These are phyloP conservation scores for Fusarium sp. DNA, from an alignment of 2,329 filamentous ascomycete species.

Conservation along the genomic window DNA sequence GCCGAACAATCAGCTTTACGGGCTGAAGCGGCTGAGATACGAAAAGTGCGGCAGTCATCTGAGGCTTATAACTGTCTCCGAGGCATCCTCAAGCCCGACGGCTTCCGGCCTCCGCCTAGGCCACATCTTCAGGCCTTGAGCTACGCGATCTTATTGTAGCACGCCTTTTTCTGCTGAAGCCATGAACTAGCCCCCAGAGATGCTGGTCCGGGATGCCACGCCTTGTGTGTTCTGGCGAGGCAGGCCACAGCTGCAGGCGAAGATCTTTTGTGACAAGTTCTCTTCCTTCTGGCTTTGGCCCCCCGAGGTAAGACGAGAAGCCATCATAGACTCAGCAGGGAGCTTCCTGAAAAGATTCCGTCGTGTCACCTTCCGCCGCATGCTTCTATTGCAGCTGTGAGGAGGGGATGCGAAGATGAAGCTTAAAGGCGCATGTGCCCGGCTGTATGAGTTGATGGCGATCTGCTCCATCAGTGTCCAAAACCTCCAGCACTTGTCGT, in stretches of 20 bases:
- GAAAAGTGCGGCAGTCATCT: conserved; percentile 11
- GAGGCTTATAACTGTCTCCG: conserved; percentile 9
- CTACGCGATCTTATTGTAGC: conserved; percentile 29
- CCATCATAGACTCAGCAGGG: conserved; percentile 18
- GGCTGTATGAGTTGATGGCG: background rate
- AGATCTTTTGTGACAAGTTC: conserved; percentile 16
- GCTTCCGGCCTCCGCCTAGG: conserved; percentile 36
- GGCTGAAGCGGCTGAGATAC: background rate
- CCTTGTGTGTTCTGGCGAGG: conserved; percentile 13
- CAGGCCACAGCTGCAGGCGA: conserved; percentile 24
- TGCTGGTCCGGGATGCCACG: conserved; percentile 12
- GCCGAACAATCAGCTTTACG: background rate
- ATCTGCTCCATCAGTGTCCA: background rate
- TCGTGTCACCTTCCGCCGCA: conserved; percentile 17
- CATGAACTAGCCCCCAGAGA: conserved; percentile 12
- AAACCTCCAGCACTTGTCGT: background rate
- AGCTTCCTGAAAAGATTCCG: conserved; percentile 15
- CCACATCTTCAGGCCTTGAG: conserved; percentile 1
- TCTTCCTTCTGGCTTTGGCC: conserved; percentile 8
- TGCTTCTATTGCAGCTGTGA: background rate
- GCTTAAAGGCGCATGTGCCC: conserved; percentile 22
- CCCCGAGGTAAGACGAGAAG: conserved; percentile 24
- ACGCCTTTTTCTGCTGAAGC: conserved; percentile 23
- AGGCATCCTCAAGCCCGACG: conserved; percentile 23
- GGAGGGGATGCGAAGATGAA: background rate